Conservation (phyloP, 495 filamentous ascomycete species). For the Aspergillus affinis region DNA sequence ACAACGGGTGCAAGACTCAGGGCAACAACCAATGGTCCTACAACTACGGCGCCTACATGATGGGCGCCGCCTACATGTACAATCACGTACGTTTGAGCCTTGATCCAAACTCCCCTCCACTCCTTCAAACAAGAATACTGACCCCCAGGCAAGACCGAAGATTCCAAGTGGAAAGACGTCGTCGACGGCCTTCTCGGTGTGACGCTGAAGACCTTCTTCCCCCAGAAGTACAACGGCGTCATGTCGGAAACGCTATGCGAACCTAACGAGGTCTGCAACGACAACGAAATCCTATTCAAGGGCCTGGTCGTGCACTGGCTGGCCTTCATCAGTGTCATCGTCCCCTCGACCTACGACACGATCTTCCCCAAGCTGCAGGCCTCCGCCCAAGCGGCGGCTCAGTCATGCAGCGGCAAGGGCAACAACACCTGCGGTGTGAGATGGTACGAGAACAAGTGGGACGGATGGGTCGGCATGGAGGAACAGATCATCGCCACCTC, state of each 20-base stretch:
- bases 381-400: conserved; percentile 67
- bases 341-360: conserved; percentile 55
- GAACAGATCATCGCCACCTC: conserved; percentile 55
- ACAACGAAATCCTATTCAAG: conserved; percentile 80
- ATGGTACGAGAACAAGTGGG: conserved; percentile 64
- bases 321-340: conserved; percentile 65
- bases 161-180: conserved; percentile 53
- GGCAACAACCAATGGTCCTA: conserved; percentile 65
- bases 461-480: conserved; percentile 61
- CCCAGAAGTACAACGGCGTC: conserved; percentile 46
- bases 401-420: conserved; percentile 59
- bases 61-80: conserved; percentile 71
- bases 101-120: conserved; percentile 5
- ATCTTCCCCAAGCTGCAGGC: conserved; percentile 66
- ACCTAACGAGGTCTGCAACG: conserved; percentile 56
- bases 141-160: conserved; percentile 48
- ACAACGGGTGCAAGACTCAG: conserved; percentile 51
- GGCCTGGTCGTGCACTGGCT: conserved; percentile 77
- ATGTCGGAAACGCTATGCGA: conserved; percentile 77
- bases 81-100: conserved; percentile 47
- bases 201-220: conserved; percentile 58
- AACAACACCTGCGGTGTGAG: conserved; percentile 72
- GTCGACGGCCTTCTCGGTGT: conserved; percentile 57
- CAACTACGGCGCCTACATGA: conserved; percentile 66
- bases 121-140: conserved; percentile 5